Percentiles rank a stretch among this genome's conserved stretches.
phyloP scores from a whole-genome alignment of 2,329 filamentous ascomycete genomes.

The Fusarium algeriense region DNA sequence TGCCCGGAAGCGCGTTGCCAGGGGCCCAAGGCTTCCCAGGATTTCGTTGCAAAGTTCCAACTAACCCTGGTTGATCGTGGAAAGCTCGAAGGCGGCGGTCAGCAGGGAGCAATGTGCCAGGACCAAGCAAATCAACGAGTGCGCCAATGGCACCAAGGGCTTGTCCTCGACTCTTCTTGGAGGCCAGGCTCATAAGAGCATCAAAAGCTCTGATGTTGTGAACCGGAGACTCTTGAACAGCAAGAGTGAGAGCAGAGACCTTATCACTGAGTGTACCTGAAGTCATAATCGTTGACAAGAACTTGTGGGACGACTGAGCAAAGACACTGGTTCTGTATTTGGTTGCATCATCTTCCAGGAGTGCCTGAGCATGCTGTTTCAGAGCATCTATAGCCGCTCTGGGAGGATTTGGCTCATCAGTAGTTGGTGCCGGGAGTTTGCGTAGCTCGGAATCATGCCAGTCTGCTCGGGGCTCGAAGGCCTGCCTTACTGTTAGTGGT shows the following conservation, averaged over 20 bases:
- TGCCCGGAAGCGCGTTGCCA: slow-evolving; percentile 78
- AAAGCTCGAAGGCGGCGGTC: slow-evolving; percentile 87
- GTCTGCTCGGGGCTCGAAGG: slow-evolving; percentile 68
- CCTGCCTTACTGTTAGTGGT: slow-evolving; percentile 58
- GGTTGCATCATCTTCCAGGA: slow-evolving; percentile 83
- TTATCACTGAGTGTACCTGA: slow-evolving; percentile 97
- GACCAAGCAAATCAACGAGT: slow-evolving; percentile 92
- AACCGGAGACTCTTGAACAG: slow-evolving; percentile 94
- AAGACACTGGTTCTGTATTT: slow-evolving; percentile 80
- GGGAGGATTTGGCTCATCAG: slow-evolving; percentile 61
- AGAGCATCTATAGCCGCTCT: slow-evolving; percentile 62
- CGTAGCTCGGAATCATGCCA: slow-evolving; percentile 64
- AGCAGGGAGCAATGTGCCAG: slow-evolving; percentile 84
- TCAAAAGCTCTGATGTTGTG: slow-evolving; percentile 94
- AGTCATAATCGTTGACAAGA: slow-evolving; percentile 96
- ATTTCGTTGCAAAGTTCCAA: slow-evolving; percentile 75
- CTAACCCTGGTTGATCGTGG: slow-evolving; percentile 79
- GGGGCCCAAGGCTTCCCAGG: slow-evolving; percentile 71
- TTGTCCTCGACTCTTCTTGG: slow-evolving; percentile 92
- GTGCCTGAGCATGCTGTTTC: slow-evolving; percentile 76
- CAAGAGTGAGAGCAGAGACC: slow-evolving; percentile 92
- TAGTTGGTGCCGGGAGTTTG: slow-evolving; percentile 57
- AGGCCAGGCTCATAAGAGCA: slow-evolving; percentile 82
- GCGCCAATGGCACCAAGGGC: slow-evolving; percentile 93
- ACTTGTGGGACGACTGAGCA: slow-evolving; percentile 90